phyloP scores from a whole-genome alignment of 2,329 filamentous ascomycete species.

The Pseudogymnoascus destructans region DNA sequence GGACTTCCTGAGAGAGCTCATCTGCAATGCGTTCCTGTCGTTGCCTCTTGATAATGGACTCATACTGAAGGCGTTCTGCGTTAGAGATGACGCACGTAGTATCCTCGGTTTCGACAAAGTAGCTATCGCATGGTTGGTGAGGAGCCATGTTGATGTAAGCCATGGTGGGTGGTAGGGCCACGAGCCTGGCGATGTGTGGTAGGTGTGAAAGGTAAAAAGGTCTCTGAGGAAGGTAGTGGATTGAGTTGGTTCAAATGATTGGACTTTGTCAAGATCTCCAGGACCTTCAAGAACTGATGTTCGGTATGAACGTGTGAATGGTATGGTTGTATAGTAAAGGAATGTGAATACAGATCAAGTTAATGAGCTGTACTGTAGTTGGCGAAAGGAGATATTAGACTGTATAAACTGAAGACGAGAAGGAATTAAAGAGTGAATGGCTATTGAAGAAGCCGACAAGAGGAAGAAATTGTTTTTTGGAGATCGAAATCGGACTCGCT shows the following conservation, averaged over 20 bases:
- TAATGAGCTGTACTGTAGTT: constrained; percentile 17
- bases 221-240: constrained; percentile 3
- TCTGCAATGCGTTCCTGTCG: constrained; percentile 79
- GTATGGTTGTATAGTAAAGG: constrained; percentile 16
- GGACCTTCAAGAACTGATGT: constrained; percentile 26
- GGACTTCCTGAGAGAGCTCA: constrained; percentile 72
- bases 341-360: constrained; percentile 20
- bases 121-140: constrained; percentile 50
- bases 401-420: constrained; percentile 19
- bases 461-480: constrained; percentile 12
- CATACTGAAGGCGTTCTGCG: constrained; percentile 50
- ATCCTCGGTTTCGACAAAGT: constrained; percentile 51
- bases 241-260: constrained; percentile 17
- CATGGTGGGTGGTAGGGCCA: constrained; percentile 10
- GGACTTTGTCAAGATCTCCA: constrained; percentile 26
- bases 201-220: constrained; percentile 10
- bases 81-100: constrained; percentile 24
- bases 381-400: constrained; percentile 25
- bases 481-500: constrained; percentile 14
- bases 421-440: constrained; percentile 24
- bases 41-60: constrained; percentile 66
- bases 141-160: constrained; percentile 21
- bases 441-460: constrained; percentile 19
- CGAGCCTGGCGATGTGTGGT: constrained; percentile 5
- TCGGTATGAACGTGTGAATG: constrained; percentile 18